Percentiles rank a stretch among this genome's conserved stretches.
Conservation (phyloP, 768 basidiomycete genomes). For the Phaeolepiota aurea region DNA sequence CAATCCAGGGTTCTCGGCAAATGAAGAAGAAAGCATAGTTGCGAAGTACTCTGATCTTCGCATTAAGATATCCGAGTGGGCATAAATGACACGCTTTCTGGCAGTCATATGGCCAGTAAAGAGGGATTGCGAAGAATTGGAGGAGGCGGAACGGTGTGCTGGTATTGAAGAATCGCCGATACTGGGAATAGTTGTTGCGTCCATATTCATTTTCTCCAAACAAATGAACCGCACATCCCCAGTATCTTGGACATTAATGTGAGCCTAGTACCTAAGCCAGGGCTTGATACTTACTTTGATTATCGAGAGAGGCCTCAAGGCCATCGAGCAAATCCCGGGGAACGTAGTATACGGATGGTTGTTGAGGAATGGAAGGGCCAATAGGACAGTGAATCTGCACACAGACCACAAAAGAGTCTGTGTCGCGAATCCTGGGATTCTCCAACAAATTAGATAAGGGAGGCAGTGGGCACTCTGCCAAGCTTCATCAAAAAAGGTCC, state of each 20-base stretch:
- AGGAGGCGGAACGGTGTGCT: slow-evolving; percentile 28
- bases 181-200: slow-evolving; percentile 14
- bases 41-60: slow-evolving; percentile 74
- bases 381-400: slow-evolving; percentile 64
- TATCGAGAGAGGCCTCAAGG: slow-evolving; percentile 64
- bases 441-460: slow-evolving; percentile 51
- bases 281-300: slow-evolving; percentile 43
- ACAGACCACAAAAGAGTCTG: slow-evolving; percentile 66
- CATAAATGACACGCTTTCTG: slow-evolving; percentile 68
- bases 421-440: slow-evolving; percentile 46
- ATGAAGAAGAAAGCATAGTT: slow-evolving; percentile 65
- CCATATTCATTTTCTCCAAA: slow-evolving; percentile 38
- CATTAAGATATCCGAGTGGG: slow-evolving; percentile 69
- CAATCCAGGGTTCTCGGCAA: slow-evolving; percentile 44
- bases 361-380: slow-evolving; percentile 54
- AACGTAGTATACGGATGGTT: slow-evolving; percentile 56
- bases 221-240: slow-evolving; percentile 75
- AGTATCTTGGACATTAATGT: slow-evolving; percentile 40
- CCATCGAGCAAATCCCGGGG: slow-evolving; percentile 62
- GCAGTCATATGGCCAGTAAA: slow-evolving; percentile 40
- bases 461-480: slow-evolving; percentile 55
- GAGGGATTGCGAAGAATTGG: slow-evolving; percentile 31
- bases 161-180: slow-evolving; percentile 18
- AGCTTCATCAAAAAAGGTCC: background rate
- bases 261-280: background rate